These are phyloP conservation scores for Plasmodium inui DNA, from an alignment of 169 alveolate species.

Conservation along the genomic window DNA sequence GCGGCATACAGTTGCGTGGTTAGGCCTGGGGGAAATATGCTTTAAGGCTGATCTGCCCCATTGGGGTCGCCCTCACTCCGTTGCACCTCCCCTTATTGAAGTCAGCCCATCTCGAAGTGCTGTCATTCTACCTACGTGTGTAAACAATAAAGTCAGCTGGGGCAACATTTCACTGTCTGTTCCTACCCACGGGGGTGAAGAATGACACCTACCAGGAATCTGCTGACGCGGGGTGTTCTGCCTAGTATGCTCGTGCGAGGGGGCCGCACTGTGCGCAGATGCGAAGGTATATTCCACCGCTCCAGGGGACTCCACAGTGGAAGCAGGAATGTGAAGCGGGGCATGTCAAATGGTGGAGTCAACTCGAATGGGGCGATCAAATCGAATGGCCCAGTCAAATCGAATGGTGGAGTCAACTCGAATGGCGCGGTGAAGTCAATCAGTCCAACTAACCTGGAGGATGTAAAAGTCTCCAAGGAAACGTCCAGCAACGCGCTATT, in stretches of 20 bases:
- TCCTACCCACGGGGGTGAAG: neutral
- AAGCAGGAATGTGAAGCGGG: neutral
- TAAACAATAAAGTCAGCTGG: neutral
- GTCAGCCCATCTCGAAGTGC: neutral
- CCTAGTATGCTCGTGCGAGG: neutral
- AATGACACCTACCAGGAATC: neutral
- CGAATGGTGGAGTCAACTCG: neutral
- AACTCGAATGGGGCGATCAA: neutral
- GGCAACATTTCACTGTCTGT: neutral
- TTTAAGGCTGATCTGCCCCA: neutral
- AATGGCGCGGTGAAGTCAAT: neutral
- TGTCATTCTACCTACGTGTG: neutral
- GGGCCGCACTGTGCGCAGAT: neutral
- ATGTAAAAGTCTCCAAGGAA: constrained; percentile 43
- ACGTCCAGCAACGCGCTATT: constrained; percentile 37
- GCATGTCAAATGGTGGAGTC: neutral
- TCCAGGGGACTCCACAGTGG: neutral
- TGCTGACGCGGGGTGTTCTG: neutral
- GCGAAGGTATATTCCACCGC: neutral
- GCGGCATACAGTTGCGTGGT: neutral
- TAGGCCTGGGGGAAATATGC: neutral
- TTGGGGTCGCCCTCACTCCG: neutral
- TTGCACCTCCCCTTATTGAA: neutral
- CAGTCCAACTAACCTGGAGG: constrained; percentile 2
- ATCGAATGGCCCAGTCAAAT: neutral